Conservation (phyloP, 106 monocot species). For the Phalaenopsis aphrodite region DNA sequence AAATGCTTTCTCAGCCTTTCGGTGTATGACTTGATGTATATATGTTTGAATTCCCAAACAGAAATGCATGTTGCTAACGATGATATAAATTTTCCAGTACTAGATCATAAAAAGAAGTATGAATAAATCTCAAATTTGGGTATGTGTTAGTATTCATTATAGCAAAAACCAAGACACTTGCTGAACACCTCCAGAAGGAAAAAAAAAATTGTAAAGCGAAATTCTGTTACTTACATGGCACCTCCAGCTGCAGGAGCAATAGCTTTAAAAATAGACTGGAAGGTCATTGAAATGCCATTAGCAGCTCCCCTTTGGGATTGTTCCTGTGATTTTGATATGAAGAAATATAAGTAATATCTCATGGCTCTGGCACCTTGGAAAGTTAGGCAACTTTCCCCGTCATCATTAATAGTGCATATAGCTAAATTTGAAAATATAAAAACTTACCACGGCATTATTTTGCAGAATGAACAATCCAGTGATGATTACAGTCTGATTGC, state of each 20-base stretch:
- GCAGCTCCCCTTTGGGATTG: slow-evolving; percentile 55
- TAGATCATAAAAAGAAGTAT: background rate
- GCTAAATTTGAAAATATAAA: background rate
- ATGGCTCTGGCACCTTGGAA: background rate
- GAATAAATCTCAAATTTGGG: background rate
- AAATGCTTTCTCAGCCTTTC: background rate
- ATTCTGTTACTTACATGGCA: slow-evolving; percentile 25
- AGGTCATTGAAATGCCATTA: slow-evolving; percentile 39
- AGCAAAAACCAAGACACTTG: background rate
- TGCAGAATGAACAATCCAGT: slow-evolving; percentile 38
- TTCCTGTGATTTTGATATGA: slow-evolving; percentile 8
- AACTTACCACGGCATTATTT: slow-evolving; percentile 37
- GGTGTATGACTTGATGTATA: background rate
- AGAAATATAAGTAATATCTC: background rate
- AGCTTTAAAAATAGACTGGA: slow-evolving; percentile 35
- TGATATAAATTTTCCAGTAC: background rate
- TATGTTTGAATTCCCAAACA: background rate
- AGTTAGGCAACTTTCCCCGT: background rate
- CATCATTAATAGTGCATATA: background rate
- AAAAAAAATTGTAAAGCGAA: background rate
- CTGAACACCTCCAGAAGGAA: background rate
- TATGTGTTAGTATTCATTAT: background rate
- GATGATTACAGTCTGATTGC: slow-evolving; percentile 13
- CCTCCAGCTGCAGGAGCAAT: slow-evolving; percentile 39
- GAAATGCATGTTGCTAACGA: background rate